A percentile compares a stretch with the other conserved stretches of the same genome.
phyloP scores from a whole-genome alignment of 2,329 filamentous ascomycete species.

The Paecilomyces sp. region DNA sequence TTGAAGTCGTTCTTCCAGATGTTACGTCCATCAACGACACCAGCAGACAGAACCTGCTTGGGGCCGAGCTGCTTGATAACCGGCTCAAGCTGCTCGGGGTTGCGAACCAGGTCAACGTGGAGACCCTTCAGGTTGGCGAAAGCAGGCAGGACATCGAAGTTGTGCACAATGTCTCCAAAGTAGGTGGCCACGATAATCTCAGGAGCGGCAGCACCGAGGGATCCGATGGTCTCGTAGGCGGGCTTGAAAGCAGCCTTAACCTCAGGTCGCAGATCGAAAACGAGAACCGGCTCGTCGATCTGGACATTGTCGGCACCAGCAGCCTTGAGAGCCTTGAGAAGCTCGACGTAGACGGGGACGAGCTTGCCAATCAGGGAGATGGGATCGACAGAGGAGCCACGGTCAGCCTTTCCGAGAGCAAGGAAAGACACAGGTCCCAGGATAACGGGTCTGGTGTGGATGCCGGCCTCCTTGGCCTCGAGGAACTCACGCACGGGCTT shows the following conservation, averaged over 20 bases:
- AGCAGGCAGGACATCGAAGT: slow-evolving; percentile 81
- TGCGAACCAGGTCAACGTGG: slow-evolving; percentile 93
- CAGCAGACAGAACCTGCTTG: slow-evolving; percentile 84
- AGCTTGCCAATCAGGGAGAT: slow-evolving; percentile 92
- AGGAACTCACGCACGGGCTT: slow-evolving; percentile 93
- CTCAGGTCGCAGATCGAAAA: slow-evolving; percentile 85
- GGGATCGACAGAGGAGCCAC: slow-evolving; percentile 84
- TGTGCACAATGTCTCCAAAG: slow-evolving; percentile 99
- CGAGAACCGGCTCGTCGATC: slow-evolving; percentile 95
- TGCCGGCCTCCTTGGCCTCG: slow-evolving; percentile 96
- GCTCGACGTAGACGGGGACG: slow-evolving; percentile 87
- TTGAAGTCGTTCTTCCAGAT: slow-evolving; percentile 99
- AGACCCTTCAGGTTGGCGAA: slow-evolving; percentile 69
- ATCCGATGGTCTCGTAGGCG: slow-evolving; percentile 77
- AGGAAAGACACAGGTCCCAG: slow-evolving; percentile 97
- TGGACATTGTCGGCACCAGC: slow-evolving; percentile 95
- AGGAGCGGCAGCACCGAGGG: slow-evolving; percentile 70
- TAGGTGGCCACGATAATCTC: slow-evolving; percentile 90
- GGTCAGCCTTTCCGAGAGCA: slow-evolving; percentile 94
- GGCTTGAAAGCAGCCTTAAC: slow-evolving; percentile 97
- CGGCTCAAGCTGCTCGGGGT: slow-evolving; percentile 92
- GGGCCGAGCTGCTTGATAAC: slow-evolving; percentile 76
- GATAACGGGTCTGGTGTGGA: slow-evolving; percentile 86
- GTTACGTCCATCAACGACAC: slow-evolving; percentile 98
- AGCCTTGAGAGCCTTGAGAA: slow-evolving; percentile 86